Evolutionary conservation across 257 asterid species (phyloP).

Genomic region (Solanum phureja): DNA sequence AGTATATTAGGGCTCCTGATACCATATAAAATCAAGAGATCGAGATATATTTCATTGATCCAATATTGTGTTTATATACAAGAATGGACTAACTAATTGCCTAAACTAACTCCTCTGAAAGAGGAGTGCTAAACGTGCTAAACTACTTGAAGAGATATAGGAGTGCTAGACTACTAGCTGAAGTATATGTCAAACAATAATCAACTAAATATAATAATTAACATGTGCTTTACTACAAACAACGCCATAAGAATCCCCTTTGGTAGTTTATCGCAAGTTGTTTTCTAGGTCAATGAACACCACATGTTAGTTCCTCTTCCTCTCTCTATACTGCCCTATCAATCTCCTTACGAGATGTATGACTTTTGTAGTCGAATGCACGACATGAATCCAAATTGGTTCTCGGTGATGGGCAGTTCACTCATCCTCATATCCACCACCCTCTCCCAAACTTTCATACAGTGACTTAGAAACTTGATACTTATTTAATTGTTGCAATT

Average conservation of each 20-base stretch:
- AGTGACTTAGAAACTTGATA: not conserved
- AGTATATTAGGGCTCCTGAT: too few species aligned
- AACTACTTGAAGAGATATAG: too few species aligned
- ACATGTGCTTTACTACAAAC: too few species aligned
- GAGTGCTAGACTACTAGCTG: too few species aligned
- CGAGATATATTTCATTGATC: too few species aligned
- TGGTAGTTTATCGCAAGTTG: not conserved
- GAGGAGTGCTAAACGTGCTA: too few species aligned
- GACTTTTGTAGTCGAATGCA: not conserved
- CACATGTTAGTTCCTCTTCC: not conserved
- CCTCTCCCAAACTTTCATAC: not conserved
- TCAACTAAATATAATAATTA: too few species aligned
- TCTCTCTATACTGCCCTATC: not conserved
- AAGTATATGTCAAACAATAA: too few species aligned
- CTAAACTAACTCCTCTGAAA: too few species aligned
- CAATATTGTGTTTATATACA: too few species aligned
- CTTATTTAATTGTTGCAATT: not conserved
- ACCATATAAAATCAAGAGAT: too few species aligned
- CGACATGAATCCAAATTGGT: not conserved
- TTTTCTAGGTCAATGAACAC: not conserved
- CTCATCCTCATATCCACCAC: not conserved
- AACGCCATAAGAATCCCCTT: not conserved
- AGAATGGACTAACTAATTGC: too few species aligned
- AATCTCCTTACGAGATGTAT: not conserved
- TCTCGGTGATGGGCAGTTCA: not conserved